Evolutionary conservation across 176 grass and related monocot species (phyloP).

Genomic region (Cenchrus fungigraminus): DNA sequence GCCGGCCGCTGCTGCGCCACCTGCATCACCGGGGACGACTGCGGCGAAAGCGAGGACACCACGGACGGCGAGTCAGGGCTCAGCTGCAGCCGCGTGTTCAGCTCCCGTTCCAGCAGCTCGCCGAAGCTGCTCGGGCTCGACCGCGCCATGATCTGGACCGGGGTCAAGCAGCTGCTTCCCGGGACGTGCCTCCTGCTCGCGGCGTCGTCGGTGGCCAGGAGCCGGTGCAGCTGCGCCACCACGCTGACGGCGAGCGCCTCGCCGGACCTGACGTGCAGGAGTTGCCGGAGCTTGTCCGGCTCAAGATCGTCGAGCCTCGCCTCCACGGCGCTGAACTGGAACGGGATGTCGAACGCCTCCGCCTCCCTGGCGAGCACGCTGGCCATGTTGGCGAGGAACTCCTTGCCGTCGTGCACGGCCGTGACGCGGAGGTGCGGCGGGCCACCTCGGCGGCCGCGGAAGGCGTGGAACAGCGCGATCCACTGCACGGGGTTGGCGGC

Average conservation of each 20-base stretch:
- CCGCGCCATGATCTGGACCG: conserved; percentile 49
- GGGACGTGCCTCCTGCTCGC: neutral
- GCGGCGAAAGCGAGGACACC: conserved; percentile 20
- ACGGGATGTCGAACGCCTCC: conserved; percentile 59
- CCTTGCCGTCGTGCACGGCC: conserved; percentile 41
- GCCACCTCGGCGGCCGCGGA: conserved; percentile 48
- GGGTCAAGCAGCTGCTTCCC: conserved; percentile 27
- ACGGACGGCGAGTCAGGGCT: conserved; percentile 47
- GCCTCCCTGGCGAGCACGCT: conserved; percentile 54
- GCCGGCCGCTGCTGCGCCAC: neutral
- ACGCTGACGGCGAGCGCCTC: conserved; percentile 66
- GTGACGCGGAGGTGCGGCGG: conserved; percentile 66
- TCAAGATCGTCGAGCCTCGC: conserved; percentile 53
- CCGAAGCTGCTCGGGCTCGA: conserved; percentile 56
- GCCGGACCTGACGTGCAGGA: conserved; percentile 50
- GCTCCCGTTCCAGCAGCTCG: conserved; percentile 52
- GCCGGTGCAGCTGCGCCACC: conserved; percentile 54
- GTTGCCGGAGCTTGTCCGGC: conserved; percentile 31
- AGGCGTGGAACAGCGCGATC: conserved; percentile 69
- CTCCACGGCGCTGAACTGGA: conserved; percentile 58
- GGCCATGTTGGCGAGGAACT: conserved; percentile 41
- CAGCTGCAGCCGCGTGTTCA: conserved; percentile 57
- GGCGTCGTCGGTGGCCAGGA: conserved; percentile 45
- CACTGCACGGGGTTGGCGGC: conserved; percentile 64
- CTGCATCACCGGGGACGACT: conserved; percentile 13